Base-by-base conservation (phyloP, 108 stramenopile genomes). In the Fistulifera pelliculosa region DNA sequence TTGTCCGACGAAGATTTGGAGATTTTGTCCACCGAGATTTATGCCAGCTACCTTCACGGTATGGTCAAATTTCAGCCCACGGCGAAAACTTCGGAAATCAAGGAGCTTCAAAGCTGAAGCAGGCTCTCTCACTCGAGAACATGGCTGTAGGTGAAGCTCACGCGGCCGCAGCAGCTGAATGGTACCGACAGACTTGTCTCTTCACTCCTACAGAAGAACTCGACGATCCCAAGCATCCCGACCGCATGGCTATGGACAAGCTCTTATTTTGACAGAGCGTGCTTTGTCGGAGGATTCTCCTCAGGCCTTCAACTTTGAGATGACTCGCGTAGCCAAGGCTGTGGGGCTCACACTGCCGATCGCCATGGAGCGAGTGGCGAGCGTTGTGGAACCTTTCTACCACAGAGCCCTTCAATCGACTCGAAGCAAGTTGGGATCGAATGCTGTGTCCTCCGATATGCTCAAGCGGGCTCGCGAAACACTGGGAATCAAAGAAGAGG, bases 251-350 rank as follows among this genome's bases (percentile, higher is more conserved):
- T 17, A 71, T 90, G 66, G 83, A 86, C 58, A 94, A 90, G 56
- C 68, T 90, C 42, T 42, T 90, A 14, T 94, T 85, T 58, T 94
- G 64, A 74, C 74, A 16, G 86, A 90, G 25, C 74, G 92, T 42
- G 70, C 81, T 0, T 71, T 94, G 49, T 54, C 50, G 10, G 67
- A 76, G 59, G 90, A 92, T 66, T 88, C 85, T 12, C 69, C 80
- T 8, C 85, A 88, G 56, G 87, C 85, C n/a, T 78, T 77, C 47
- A 64, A 56, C 21, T 94, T 80, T 71, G 92, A 94, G 61, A 77
- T 90, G 69, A 71, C 69, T 13, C 69, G 92, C 12, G 66, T 86
- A 14, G 75, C 79, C 45, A 83, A 83, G 54, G 73, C 79, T 1
- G 59, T 90, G 53, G 74, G 74, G 1, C 55, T 83, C 21, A 26